Conservation (phyloP, 805 yeast genomes). For the Monosporozyma yasuniensis region DNA sequence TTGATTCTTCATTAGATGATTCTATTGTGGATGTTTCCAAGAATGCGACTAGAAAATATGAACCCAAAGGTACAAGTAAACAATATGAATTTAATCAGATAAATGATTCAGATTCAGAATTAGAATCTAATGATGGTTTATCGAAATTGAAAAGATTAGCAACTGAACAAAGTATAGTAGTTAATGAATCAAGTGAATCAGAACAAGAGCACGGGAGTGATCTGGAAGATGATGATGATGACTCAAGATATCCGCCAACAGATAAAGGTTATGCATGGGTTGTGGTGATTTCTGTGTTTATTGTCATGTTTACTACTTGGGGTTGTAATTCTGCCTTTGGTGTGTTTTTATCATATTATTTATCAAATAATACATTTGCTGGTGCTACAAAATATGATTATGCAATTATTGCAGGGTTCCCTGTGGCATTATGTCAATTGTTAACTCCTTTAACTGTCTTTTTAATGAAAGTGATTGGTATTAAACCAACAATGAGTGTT, state of each 20-base stretch:
- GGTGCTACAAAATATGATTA: constrained; percentile 52
- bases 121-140: not conserved
- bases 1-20: not conserved
- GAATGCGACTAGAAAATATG: not conserved
- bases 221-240: constrained; percentile 10
- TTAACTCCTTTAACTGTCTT: constrained; percentile 50
- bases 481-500: constrained; percentile 37
- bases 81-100: not conserved
- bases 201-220: not conserved
- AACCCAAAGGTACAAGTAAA: not conserved
- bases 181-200: not conserved
- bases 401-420: constrained; percentile 63
- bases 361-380: constrained; percentile 40
- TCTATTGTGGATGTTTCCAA: not conserved
- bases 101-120: not conserved
- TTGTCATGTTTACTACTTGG: constrained; percentile 57
- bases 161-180: not conserved
- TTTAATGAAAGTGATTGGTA: constrained; percentile 41
- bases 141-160: not conserved
- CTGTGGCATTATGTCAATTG: constrained; percentile 46
- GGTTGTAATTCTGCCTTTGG: constrained; percentile 66
- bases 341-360: constrained; percentile 49
- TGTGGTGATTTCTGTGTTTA: constrained; percentile 40
- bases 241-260: constrained; percentile 36
- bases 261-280: constrained; percentile 72